Evolutionary conservation across 371 early-diverging fungal genomes (phyloP), one percentile per base, ranked within the genome.

Genomic region (Mortierella sp.): DNA sequence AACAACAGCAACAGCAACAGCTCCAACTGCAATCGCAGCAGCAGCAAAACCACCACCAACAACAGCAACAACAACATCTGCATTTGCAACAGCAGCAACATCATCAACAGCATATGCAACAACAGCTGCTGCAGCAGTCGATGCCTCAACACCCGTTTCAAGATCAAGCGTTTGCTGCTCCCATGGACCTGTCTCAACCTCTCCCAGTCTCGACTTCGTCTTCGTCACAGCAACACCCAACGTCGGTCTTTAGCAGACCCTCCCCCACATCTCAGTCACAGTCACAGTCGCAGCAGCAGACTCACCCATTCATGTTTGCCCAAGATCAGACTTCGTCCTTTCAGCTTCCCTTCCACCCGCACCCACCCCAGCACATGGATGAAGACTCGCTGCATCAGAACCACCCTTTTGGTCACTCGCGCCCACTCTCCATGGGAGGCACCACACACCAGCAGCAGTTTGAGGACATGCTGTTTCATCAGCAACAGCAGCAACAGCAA

Each of bases 381-480:
- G 78, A 80, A 29, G 77, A 72, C 58, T 48, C 80, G 60, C 70
- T 83, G 83, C 44, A 81, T 78, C 72, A 89, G 87, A 80, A 88
- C 75, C 24, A 80, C 82, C 84, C 18, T 5, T 82, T 82, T 56
- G 78, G 78, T 29, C 82, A 82, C 46, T 65, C 75, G 0, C 78
- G 78, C 4, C 75, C 78, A 8, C 46, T 82, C 24, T 82, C 82
- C 12, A 70, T 82, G 70, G 68, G 78, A 44, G 78, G 76, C 8
- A 27, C 65, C 27, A 74, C 55, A 8, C 76, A 77, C 27, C 81
- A 80, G 73, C 84, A 84, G 46, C 81, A 75, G 56, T 78, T 81
- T 56, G 84, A 84, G 44, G 84, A 81, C 44, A 70, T 84, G 54
- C 8, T 84, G 49, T 84, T 76, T 44, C 84, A 81, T 1, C 80